Evolutionary conservation across 2,329 filamentous ascomycete species (phyloP).

Genomic region (Fusarium devonianum): DNA sequence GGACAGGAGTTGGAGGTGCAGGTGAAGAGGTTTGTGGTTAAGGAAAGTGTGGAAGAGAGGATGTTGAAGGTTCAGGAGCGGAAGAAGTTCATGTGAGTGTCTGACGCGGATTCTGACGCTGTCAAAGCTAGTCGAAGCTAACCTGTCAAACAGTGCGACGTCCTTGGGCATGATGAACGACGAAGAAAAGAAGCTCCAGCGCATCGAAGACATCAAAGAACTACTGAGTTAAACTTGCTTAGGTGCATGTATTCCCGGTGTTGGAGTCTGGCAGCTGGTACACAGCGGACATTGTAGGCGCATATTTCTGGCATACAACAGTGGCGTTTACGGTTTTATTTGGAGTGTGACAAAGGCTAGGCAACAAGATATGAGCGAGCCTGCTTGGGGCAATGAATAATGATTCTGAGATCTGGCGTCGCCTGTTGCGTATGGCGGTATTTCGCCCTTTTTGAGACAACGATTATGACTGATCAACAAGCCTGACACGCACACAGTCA

Average conservation of each 20-base stretch:
- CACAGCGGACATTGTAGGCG: conserved; percentile 1
- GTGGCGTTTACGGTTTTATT: conserved; percentile 24
- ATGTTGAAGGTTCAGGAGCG: conserved; percentile 94
- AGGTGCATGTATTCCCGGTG: background rate
- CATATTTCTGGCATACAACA: conserved; percentile 14
- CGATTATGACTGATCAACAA: conserved; percentile 26
- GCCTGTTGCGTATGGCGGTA: too few species aligned
- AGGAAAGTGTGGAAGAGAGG: conserved; percentile 90
- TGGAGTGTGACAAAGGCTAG: conserved; percentile 14
- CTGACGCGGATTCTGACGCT: too few species aligned
- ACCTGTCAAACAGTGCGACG: conserved; percentile 70
- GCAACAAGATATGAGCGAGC: conserved; percentile 11
- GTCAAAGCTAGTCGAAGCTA: conserved; percentile 27
- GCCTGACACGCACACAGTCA: conserved; percentile 35
- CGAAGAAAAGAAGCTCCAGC: conserved; percentile 87
- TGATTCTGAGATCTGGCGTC: too few species aligned
- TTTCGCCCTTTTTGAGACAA: too few species aligned
- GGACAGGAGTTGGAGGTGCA: conserved; percentile 87
- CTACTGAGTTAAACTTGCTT: conserved; percentile 68
- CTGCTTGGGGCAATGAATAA: conserved; percentile 12
- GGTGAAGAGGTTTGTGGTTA: conserved; percentile 88
- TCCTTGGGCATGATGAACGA: conserved; percentile 94
- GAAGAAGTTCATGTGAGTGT: conserved; percentile 91
- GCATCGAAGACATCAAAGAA: conserved; percentile 94
- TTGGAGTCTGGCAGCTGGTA: background rate